phyloP scores from a whole-genome alignment of 345 rosid genomes.

The Rhodamnia argentea region DNA sequence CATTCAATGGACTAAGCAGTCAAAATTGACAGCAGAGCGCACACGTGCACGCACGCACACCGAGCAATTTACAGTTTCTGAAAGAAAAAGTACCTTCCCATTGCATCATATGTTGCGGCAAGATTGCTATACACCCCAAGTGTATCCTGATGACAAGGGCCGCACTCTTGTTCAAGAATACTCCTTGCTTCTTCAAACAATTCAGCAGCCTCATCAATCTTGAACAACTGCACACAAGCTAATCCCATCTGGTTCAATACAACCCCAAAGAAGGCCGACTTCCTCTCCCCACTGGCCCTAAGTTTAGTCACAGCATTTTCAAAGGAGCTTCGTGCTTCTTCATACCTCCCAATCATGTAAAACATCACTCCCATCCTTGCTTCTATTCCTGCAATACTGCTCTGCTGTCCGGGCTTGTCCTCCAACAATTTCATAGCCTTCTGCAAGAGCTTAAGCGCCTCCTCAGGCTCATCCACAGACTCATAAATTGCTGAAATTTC shows the following conservation, averaged over 20 bases:
- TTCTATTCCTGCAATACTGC: constrained; percentile 91
- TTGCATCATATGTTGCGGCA: constrained; percentile 98
- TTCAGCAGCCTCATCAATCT: constrained; percentile 93
- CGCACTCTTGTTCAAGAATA: constrained; percentile 84
- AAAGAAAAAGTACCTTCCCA: constrained; percentile 70
- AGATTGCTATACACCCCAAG: constrained; percentile 95
- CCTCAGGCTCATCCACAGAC: constrained; percentile 97
- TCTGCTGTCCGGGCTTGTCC: constrained; percentile 98
- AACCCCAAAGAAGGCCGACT: constrained; percentile 93
- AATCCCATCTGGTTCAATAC: constrained; percentile 98
- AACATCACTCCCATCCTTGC: constrained; percentile 98
- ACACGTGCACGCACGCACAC: background rate
- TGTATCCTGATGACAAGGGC: constrained; percentile 96
- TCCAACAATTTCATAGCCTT: constrained; percentile 90
- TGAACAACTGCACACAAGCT: constrained; percentile 95
- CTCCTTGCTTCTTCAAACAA: constrained; percentile 89
- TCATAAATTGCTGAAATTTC: constrained; percentile 95
- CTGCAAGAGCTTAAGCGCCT: constrained; percentile 89
- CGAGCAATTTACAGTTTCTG: background rate
- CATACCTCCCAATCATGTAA: constrained; percentile 80
- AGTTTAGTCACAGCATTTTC: constrained; percentile 82
- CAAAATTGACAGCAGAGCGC: background rate
- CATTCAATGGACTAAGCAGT: background rate
- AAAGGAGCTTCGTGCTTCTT: constrained; percentile 80
- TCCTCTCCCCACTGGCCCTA: constrained; percentile 85